These are phyloP conservation scores for Colletotrichum neosansevieriae DNA, from an alignment of 2,329 filamentous ascomycete species.

Conservation along the genomic window DNA sequence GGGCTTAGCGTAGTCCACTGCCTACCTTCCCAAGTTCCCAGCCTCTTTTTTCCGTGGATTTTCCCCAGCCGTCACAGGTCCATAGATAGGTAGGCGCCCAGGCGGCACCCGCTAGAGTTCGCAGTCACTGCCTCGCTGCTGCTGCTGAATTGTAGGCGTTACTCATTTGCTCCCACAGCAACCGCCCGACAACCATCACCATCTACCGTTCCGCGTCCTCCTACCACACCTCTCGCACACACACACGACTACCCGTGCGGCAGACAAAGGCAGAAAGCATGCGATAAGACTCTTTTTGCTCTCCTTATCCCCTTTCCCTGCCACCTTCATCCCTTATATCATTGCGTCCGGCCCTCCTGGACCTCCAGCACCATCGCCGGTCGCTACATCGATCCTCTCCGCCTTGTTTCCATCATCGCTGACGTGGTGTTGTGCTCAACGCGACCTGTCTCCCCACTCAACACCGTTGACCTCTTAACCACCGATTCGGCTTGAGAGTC, in stretches of 20 bases:
- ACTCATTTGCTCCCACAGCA: slow-evolving; percentile 40
- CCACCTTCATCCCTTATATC: slow-evolving; percentile 2
- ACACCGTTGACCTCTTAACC: not conserved
- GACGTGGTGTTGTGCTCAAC: slow-evolving; percentile 37
- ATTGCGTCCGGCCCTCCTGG: not conserved
- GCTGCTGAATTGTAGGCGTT: slow-evolving; percentile 5
- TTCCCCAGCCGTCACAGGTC: slow-evolving; percentile 16
- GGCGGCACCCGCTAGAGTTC: not conserved
- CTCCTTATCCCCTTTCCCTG: slow-evolving; percentile 10
- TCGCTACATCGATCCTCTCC: slow-evolving; percentile 10
- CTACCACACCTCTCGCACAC: slow-evolving; percentile 16
- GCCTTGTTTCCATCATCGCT: slow-evolving; percentile 30
- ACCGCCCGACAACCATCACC: slow-evolving; percentile 39
- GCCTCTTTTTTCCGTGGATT: slow-evolving; percentile 28
- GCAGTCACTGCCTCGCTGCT: slow-evolving; percentile 9
- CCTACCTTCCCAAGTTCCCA: slow-evolving; percentile 13
- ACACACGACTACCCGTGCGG: slow-evolving; percentile 24
- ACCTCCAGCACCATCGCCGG: slow-evolving; percentile 5
- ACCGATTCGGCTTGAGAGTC: not conserved
- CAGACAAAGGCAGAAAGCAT: slow-evolving; percentile 33
- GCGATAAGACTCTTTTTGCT: slow-evolving; percentile 34
- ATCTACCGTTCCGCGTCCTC: slow-evolving; percentile 7
- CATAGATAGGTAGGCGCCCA: not conserved
- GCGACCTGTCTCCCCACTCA: slow-evolving; percentile 25
- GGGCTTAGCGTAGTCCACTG: slow-evolving; percentile 2